Evolutionary conservation across 1,284 basidiomycete genomes (phyloP).

Genomic region (Ceratobasidium sp.): DNA sequence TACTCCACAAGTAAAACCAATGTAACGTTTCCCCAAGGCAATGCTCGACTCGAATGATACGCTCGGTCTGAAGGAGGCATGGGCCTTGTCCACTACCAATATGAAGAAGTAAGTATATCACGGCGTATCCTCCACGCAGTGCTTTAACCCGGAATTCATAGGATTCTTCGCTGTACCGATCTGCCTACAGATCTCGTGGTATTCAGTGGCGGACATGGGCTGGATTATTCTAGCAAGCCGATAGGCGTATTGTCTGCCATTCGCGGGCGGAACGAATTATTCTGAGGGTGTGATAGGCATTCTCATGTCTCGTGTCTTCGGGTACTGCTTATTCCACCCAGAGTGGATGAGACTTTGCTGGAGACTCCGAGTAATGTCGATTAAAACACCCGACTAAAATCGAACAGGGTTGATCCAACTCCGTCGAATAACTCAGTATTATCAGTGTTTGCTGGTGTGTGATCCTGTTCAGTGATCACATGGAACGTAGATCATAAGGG

Average conservation of each 20-base stretch:
- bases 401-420: too few species aligned
- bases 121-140: not conserved
- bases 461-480: too few species aligned
- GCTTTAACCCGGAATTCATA: not conserved
- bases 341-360: too few species aligned
- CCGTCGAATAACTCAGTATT: too few species aligned
- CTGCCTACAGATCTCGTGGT: conserved; percentile 23
- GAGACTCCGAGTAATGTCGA: too few species aligned
- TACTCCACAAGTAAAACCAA: not conserved
- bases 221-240: conserved; percentile 28
- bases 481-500: too few species aligned
- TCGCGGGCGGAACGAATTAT: not conserved
- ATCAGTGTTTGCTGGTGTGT: too few species aligned
- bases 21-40: conserved; percentile 48
- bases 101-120: conserved; percentile 62
- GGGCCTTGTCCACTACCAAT: conserved; percentile 72
- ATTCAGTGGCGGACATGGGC: conserved; percentile 24
- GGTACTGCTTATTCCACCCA: not conserved
- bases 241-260: conserved; percentile 31
- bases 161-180: conserved; percentile 18
- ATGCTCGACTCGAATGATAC: conserved; percentile 61
- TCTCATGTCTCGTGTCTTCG: not conserved
- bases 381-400: too few species aligned
- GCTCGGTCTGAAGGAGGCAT: conserved; percentile 65
- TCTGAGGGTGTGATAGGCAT: not conserved